These are phyloP conservation scores for Kodamaea arcana DNA, from an alignment of 1,139 yeast species.

Conservation along the genomic window DNA sequence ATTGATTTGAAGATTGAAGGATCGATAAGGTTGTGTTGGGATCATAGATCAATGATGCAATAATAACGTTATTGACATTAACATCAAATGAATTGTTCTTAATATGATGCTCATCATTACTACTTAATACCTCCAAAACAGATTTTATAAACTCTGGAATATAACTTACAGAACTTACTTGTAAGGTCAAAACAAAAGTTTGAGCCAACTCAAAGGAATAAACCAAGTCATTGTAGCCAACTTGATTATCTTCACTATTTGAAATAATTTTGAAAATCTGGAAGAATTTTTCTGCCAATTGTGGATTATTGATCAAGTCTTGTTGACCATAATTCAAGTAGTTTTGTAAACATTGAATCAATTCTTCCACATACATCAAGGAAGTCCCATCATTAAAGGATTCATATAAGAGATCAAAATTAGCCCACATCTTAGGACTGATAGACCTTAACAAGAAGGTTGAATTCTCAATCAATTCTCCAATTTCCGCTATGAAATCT, in stretches of 20 bases:
- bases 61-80: conserved; percentile 59
- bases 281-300: conserved; percentile 21
- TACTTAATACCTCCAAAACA: conserved; percentile 17
- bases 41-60: conserved; percentile 64
- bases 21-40: conserved; percentile 49
- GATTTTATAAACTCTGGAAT: conserved; percentile 38
- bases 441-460: conserved; percentile 70
- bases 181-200: conserved; percentile 48
- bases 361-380: conserved; percentile 67
- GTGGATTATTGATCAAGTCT: conserved; percentile 35
- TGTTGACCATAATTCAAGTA: conserved; percentile 69
- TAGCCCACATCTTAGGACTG: conserved; percentile 73
- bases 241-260: conserved; percentile 30
- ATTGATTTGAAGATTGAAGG: conserved; percentile 45
- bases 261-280: conserved; percentile 35
- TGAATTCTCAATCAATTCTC: conserved; percentile 83
- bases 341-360: conserved; percentile 71
- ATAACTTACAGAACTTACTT: conserved; percentile 34
- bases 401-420: conserved; percentile 53
- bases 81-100: conserved; percentile 47
- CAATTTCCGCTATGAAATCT: conserved; percentile 77
- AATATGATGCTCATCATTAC: conserved; percentile 13
- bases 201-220: conserved; percentile 54
- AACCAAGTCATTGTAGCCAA: conserved; percentile 49
- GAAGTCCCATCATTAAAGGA: conserved; percentile 56